A percentile compares a stretch with the other conserved stretches of the same genome.
Evolutionary conservation across 2,329 filamentous ascomycete genomes (phyloP).

Genomic region (Aspergillus sp.): DNA sequence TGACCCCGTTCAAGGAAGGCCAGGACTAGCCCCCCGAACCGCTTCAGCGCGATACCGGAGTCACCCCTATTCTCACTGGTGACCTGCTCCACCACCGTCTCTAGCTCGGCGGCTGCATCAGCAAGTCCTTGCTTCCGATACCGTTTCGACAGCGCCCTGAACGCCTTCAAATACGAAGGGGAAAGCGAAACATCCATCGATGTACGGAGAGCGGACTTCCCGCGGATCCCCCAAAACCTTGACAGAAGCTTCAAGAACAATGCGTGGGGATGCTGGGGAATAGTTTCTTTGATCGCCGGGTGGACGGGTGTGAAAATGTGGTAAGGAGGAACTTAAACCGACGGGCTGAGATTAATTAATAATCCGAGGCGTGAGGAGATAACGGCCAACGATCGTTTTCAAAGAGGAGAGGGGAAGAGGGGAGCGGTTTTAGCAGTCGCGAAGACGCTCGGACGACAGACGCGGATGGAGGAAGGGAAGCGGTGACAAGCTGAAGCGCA

Average conservation of each 20-base stretch:
- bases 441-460: too few relatives aligned
- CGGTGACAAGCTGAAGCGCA: too few relatives aligned
- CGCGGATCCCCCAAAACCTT: not conserved
- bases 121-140: not conserved
- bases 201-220: not conserved
- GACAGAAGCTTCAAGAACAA: not conserved
- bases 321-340: not conserved
- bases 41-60: not conserved
- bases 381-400: not conserved
- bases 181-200: not conserved
- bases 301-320: not conserved
- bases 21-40: slow-evolving; percentile 7
- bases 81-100: not conserved
- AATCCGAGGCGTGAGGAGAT: not conserved
- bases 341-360: not conserved
- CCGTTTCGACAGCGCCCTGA: not conserved
- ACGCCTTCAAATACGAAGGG: not conserved
- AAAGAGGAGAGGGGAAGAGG: not conserved
- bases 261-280: not conserved
- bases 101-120: not conserved
- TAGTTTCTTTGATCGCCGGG: not conserved
- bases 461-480: too few relatives aligned
- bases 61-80: not conserved
- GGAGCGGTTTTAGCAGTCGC: not conserved
- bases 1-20: slow-evolving; percentile 5